A percentile compares a stretch with the other conserved stretches of the same genome.
Conservation (phyloP, 2,329 filamentous ascomycete species). For the Huntiella moniliformis region DNA sequence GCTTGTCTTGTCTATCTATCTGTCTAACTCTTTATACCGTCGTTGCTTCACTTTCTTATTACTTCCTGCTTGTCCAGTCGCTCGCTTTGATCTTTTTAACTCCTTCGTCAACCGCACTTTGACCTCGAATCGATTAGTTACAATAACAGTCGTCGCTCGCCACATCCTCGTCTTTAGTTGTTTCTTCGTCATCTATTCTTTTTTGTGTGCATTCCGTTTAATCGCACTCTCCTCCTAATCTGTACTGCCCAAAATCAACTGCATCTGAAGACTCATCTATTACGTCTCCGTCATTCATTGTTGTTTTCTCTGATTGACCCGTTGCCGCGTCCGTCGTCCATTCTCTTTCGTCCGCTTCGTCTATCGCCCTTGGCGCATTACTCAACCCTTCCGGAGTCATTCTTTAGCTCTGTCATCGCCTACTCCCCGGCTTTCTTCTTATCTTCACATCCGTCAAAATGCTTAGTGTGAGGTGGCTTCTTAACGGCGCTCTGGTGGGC, state of each 20-base stretch:
- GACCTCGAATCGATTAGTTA: too few relatives aligned
- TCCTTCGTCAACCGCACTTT: too few relatives aligned
- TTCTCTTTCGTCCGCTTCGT: neutral
- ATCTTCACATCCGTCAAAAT: constrained; percentile 15
- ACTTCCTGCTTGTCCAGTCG: neutral
- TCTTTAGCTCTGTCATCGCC: neutral
- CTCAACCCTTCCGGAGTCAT: neutral
- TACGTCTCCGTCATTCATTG: too few relatives aligned
- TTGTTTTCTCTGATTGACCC: neutral
- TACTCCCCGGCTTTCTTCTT: neutral
- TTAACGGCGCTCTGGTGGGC: constrained; percentile 30
- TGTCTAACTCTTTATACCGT: neutral
- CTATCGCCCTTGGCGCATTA: neutral
- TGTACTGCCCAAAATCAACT: too few relatives aligned
- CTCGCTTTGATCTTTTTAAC: neutral
- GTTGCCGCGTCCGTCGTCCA: neutral
- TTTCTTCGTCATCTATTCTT: neutral
- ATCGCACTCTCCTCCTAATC: too few relatives aligned
- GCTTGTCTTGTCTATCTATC: neutral
- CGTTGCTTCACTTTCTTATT: neutral
- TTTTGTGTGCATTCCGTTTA: constrained; percentile 19
- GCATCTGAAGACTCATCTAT: too few relatives aligned
- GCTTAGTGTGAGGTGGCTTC: constrained; percentile 23
- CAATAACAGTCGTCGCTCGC: too few relatives aligned
- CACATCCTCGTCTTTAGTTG: too few relatives aligned